These are phyloP conservation scores for Wallacemonas rigidus DNA, from an alignment of 208 protist species.

Conservation along the genomic window DNA sequence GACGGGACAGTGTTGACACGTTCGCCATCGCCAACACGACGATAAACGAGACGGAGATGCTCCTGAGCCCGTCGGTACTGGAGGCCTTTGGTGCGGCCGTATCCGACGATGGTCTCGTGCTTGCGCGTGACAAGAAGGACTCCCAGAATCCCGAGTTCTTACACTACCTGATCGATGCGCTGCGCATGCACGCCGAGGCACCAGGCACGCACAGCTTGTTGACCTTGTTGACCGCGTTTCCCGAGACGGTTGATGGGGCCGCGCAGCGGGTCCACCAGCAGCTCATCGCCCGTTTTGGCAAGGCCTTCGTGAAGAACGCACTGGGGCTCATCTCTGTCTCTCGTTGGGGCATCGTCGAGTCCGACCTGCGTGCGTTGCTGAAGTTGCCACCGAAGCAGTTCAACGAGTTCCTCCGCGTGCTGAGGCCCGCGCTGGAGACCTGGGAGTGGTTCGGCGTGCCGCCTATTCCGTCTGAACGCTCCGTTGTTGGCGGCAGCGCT, in stretches of 20 bases:
- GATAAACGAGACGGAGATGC: conserved; percentile 76
- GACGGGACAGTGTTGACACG: conserved; percentile 67
- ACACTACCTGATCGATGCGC: conserved; percentile 57
- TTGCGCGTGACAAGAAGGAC: conserved; percentile 57
- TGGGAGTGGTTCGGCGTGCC: conserved; percentile 5
- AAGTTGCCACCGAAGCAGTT: conserved; percentile 46
- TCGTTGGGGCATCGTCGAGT: conserved; percentile 67
- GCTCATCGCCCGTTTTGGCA: conserved; percentile 45
- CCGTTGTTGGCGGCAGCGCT: background rate
- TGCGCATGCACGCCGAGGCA: conserved; percentile 51
- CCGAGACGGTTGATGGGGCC: conserved; percentile 53
- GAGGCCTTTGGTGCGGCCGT: conserved; percentile 45
- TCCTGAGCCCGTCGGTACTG: conserved; percentile 44
- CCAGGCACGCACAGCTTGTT: conserved; percentile 50
- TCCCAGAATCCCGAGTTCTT: conserved; percentile 58
- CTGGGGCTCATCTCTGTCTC: conserved; percentile 56
- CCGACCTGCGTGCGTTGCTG: conserved; percentile 63
- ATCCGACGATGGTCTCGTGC: conserved; percentile 71
- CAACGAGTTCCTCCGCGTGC: conserved; percentile 71
- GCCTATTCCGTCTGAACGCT: background rate
- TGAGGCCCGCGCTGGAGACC: conserved; percentile 56
- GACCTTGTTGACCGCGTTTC: conserved; percentile 49
- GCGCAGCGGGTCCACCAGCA: conserved; percentile 49
- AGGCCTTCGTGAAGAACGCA: conserved; percentile 38
- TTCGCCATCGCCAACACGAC: conserved; percentile 46